Evolutionary conservation across 208 protist genomes (phyloP).

Genomic region (Crithidia fasciculata): DNA sequence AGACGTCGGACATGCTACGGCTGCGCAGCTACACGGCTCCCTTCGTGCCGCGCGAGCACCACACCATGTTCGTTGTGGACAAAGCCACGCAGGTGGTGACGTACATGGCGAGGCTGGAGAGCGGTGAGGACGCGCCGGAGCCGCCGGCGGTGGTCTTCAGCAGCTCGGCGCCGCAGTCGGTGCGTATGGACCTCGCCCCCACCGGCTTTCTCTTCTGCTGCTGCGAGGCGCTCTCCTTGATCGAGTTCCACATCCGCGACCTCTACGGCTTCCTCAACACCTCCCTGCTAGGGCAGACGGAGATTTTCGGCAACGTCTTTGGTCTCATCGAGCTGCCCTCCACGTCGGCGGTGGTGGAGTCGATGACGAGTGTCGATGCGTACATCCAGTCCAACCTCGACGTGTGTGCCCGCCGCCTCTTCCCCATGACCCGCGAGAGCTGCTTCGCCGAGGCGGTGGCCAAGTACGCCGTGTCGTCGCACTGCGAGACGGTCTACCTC

Average conservation of each 20-base stretch:
- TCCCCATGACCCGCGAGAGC: constrained; percentile 83
- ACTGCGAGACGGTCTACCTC: constrained; percentile 77
- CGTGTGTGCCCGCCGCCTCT: constrained; percentile 76
- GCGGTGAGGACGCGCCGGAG: constrained; percentile 44
- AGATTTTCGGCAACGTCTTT: constrained; percentile 83
- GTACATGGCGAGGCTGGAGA: constrained; percentile 67
- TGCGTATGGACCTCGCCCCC: constrained; percentile 79
- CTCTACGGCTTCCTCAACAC: constrained; percentile 69
- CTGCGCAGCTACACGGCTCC: constrained; percentile 41
- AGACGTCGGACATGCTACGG: constrained; percentile 39
- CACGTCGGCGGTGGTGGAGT: constrained; percentile 50
- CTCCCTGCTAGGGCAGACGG: constrained; percentile 64
- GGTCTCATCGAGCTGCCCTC: constrained; percentile 55
- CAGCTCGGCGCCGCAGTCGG: constrained; percentile 43
- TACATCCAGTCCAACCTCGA: constrained; percentile 85
- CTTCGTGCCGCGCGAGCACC: constrained; percentile 45
- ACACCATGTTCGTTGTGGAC: constrained; percentile 81
- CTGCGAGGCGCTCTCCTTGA: constrained; percentile 66
- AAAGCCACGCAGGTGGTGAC: constrained; percentile 69
- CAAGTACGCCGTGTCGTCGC: constrained; percentile 70
- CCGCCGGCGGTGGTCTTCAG: constrained; percentile 59
- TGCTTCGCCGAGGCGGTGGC: constrained; percentile 75
- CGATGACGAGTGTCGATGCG: constrained; percentile 60
- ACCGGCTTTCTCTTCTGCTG: constrained; percentile 81
- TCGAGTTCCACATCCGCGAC: constrained; percentile 74